Conservation (phyloP, 257 asterid species). For the Solanum ossicruentum region DNA sequence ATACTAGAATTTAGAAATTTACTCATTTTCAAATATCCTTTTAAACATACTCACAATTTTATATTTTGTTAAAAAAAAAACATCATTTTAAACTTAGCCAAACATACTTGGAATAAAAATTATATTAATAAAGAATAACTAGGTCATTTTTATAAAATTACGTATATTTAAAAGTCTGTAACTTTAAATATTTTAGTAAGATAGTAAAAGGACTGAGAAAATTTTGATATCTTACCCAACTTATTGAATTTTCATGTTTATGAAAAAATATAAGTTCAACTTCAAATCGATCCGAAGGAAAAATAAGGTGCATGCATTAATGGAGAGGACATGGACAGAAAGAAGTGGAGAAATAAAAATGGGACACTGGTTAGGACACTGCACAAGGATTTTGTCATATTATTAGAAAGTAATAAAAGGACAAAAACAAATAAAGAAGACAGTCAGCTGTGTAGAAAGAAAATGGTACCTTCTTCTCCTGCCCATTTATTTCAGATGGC, state of each 20-base stretch:
- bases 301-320: background rate
- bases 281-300: background rate
- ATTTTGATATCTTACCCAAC: too few species aligned
- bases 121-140: too few species aligned
- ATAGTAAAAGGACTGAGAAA: too few species aligned
- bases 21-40: background rate
- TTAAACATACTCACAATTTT: too few species aligned
- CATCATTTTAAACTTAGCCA: too few species aligned
- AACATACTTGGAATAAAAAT: too few species aligned
- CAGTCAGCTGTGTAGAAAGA: background rate
- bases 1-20: background rate
- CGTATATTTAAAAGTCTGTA: too few species aligned
- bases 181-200: too few species aligned
- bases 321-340: background rate
- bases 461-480: slow-evolving; percentile 10
- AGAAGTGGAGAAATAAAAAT: background rate
- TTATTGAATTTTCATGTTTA: too few species aligned
- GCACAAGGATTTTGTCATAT: background rate
- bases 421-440: slow-evolving; percentile 4
- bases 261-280: too few species aligned
- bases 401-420: background rate
- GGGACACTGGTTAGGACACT: background rate
- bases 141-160: too few species aligned
- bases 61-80: too few species aligned
- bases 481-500: slow-evolving; percentile 31